Base-by-base conservation (phyloP, 2,329 filamentous ascomycete species). In the Hymenoscyphus occultus region DNA sequence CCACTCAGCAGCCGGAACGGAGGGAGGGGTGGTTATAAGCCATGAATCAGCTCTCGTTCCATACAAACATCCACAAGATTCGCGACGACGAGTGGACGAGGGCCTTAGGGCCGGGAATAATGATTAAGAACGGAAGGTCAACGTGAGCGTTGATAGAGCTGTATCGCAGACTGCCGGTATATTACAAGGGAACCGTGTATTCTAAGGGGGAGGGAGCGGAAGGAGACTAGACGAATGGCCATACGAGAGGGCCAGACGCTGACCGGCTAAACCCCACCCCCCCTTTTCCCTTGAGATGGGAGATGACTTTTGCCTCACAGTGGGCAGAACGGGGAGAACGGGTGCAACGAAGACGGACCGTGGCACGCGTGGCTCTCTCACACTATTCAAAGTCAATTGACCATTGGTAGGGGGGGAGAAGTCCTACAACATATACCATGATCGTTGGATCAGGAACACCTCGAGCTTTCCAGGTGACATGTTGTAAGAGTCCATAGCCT, bases 31-130 rank as follows among this genome's bases (percentile, higher is more conserved):
- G 31, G 19, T 51, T 19, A 61, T 58, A 66, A 66, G 64, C 64
- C 64, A 59, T 66, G 64, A 66, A 66, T 66, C 64, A 64, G 61
- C 40, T 64, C 59, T 61, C 64, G 59, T 64, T 51, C 61, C 61
- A 51, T 65, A 62, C 39, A 63, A 58, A 39, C 35, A 63, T 39
- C 54, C 9, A 54, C 54, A 63, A 54, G 61, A 63, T 48, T 59
- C 28, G 59, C 61, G 54, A 63, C 35, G 59, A 48, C 22, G 32
- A 16, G 51, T 54, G 39, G 32, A 6, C 39, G 16, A n/a, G 22
- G 19, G 14, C 54, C 51, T 31, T 42, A 42, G 64, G 60, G 64
- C 39, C 63, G 35, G 39, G 63, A 56, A 39, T 62, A 56, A 39
- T 62, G 45, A 63, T 42, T 61, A 61, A 65, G 48, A 42, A 42